Base-by-base conservation (phyloP, 306 rosid genomes). In the Luffa aegyptiaca region DNA sequence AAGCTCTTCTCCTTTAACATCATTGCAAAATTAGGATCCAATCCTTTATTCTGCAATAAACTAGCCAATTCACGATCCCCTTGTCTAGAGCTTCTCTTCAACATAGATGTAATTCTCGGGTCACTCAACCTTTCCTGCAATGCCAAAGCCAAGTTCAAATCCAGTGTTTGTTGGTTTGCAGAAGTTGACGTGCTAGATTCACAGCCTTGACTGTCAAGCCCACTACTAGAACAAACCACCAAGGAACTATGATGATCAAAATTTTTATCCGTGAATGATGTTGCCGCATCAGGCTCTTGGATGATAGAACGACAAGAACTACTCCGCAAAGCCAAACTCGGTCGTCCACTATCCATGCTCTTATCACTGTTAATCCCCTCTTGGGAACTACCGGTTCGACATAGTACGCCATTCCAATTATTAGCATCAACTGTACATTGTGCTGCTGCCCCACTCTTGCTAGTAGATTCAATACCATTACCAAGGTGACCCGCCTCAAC, bases 1-100 rank as follows among this genome's bases (percentile, higher is more conserved):
- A 96, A 89, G 88, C 88, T 91, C 89, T 90, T 96, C 86, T 96
- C 99, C 85, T 93, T 96, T 83, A 96, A 85, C 99, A 96, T 96
- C 99, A 96, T 86, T 76, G 94, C 99, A 88, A 96, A 96, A 92
- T 96, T 96, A 21, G 99, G 99, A 88, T 96, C 99, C 88, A 96
- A 82, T 61, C 99, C 99, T 86, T 96, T 96, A 89, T 96, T 93
- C 78, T 96, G 94, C 85, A 96, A 88, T 76, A 96, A 88, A 84
- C 86, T 87, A 65, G 92, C 91, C 52, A 96, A 84, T 69, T 93
- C 99, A 61, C 76, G 87, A 83, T 96, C 98, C 75, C 98, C 97
- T 80, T 89, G 94, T 79, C 96, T 90, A 62, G 90, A 84, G 73
- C 91, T 90, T 82, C 88, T 88, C 87, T 91, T 96, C 82, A 96